Evolutionary conservation across 2,329 filamentous ascomycete species (phyloP).

Genomic region (Akanthomyces uredinophilus): DNA sequence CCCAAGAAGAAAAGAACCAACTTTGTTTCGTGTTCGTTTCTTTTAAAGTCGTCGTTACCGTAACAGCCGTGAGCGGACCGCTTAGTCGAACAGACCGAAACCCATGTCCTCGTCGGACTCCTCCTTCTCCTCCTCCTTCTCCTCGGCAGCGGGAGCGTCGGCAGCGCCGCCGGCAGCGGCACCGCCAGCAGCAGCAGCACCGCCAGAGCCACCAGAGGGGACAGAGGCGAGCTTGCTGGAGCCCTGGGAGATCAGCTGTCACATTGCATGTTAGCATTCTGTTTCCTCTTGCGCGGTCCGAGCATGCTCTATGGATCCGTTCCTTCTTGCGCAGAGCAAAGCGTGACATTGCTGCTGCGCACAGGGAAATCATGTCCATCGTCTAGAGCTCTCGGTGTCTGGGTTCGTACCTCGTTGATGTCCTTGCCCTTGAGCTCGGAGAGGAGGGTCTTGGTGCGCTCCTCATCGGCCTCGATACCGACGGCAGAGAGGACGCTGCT

Average conservation of each 20-base stretch:
- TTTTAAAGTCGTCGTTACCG: constrained; percentile 28
- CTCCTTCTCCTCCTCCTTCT: constrained; percentile 59
- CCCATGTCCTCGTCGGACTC: constrained; percentile 72
- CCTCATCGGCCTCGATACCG: constrained; percentile 85
- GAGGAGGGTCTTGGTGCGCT: constrained; percentile 82
- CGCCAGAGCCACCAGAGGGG: constrained; percentile 82
- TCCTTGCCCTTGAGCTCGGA: constrained; percentile 87
- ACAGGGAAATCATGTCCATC: background rate
- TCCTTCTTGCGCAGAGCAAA: background rate
- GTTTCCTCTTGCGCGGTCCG: background rate
- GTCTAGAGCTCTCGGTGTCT: background rate
- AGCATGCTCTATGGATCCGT: too few relatives aligned
- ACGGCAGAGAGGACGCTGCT: constrained; percentile 86
- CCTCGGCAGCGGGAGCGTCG: constrained; percentile 46
- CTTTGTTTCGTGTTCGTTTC: constrained; percentile 5
- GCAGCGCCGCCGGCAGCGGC: constrained; percentile 59
- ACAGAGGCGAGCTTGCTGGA: constrained; percentile 94
- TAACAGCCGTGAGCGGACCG: constrained; percentile 26
- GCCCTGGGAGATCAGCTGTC: constrained; percentile 84
- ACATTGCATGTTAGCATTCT: constrained; percentile 19
- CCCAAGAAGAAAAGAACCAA: constrained; percentile 20
- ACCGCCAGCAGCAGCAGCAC: constrained; percentile 60
- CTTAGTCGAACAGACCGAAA: constrained; percentile 73
- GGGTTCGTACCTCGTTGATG: constrained; percentile 74
- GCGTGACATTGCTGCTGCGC: background rate